A percentile compares a stretch with the other conserved stretches of the same genome.
Evolutionary conservation across 1,284 basidiomycete genomes (phyloP).

Genomic region (Papiliotrema laurentii): DNA sequence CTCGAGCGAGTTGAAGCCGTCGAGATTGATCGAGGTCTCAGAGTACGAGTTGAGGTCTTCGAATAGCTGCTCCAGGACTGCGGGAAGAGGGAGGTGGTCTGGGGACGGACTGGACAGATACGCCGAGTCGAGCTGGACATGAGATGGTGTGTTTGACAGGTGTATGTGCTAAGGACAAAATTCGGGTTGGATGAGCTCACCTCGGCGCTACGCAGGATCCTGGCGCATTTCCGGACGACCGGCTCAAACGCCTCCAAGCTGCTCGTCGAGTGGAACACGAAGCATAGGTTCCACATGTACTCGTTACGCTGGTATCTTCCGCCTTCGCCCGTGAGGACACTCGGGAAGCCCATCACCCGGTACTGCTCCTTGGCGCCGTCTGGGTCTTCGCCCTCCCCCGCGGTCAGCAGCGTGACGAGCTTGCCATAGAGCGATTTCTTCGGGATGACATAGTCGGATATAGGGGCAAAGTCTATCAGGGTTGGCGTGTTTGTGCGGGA

Average conservation of each 20-base stretch:
- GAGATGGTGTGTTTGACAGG: not conserved
- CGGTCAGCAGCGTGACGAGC: constrained; percentile 60
- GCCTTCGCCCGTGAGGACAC: constrained; percentile 56
- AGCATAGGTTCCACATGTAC: constrained; percentile 93
- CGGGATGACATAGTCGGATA: constrained; percentile 93
- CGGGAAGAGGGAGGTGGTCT: constrained; percentile 63
- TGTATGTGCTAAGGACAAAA: not conserved
- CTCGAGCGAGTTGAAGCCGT: constrained; percentile 85
- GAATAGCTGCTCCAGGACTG: constrained; percentile 91
- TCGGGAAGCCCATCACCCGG: constrained; percentile 83
- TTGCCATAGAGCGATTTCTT: constrained; percentile 79
- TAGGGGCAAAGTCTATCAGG: constrained; percentile 85
- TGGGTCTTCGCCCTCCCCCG: constrained; percentile 18
- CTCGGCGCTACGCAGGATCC: constrained; percentile 82
- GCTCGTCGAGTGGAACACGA: constrained; percentile 84
- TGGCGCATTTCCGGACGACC: constrained; percentile 87
- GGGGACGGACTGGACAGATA: constrained; percentile 76
- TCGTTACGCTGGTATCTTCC: constrained; percentile 73
- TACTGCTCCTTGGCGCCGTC: constrained; percentile 48
- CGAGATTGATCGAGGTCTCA: constrained; percentile 84
- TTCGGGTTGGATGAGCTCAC: constrained; percentile 51
- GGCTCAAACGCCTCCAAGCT: constrained; percentile 94
- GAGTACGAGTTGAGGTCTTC: constrained; percentile 97
- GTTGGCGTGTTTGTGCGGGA: constrained; percentile 21
- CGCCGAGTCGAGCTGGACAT: constrained; percentile 70